phyloP scores from a whole-genome alignment of 495 filamentous ascomycete genomes.

The Immersiella caudata region DNA sequence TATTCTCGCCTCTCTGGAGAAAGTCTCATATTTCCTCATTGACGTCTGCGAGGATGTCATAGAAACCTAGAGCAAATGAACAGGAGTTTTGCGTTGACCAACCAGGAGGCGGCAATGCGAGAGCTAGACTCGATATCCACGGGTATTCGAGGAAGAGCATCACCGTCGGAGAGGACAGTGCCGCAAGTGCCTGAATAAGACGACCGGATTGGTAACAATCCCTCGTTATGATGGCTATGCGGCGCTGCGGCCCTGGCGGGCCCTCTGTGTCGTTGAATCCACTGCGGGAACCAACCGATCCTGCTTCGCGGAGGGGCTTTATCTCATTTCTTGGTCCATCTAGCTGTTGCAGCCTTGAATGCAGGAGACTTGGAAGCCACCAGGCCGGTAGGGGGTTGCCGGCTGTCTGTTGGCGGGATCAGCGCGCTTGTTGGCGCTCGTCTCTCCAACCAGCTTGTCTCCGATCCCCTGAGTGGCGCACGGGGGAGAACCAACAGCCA shows the following conservation, averaged over 20 bases:
- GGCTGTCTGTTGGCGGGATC: constrained; percentile 3
- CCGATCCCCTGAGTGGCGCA: neutral
- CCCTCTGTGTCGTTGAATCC: neutral
- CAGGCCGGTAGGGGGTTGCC: neutral
- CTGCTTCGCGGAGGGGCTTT: neutral
- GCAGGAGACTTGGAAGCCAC: neutral
- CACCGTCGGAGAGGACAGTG: neutral
- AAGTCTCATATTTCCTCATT: neutral
- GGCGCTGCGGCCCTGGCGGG: neutral
- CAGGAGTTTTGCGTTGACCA: neutral
- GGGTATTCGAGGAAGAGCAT: neutral
- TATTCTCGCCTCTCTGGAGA: neutral
- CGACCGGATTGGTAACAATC: neutral
- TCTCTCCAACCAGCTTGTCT: neutral
- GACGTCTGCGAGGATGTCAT: neutral
- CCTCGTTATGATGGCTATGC: neutral
- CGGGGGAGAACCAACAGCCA: neutral
- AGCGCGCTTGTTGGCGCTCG: constrained; percentile 7
- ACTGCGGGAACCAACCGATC: neutral
- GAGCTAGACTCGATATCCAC: neutral
- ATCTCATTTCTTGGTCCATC: neutral
- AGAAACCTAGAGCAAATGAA: neutral
- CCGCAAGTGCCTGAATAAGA: neutral
- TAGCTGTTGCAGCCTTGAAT: neutral
- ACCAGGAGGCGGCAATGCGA: neutral